Conservation (phyloP, 352 stramenopile genomes). For the Globisporangium nagaii region DNA sequence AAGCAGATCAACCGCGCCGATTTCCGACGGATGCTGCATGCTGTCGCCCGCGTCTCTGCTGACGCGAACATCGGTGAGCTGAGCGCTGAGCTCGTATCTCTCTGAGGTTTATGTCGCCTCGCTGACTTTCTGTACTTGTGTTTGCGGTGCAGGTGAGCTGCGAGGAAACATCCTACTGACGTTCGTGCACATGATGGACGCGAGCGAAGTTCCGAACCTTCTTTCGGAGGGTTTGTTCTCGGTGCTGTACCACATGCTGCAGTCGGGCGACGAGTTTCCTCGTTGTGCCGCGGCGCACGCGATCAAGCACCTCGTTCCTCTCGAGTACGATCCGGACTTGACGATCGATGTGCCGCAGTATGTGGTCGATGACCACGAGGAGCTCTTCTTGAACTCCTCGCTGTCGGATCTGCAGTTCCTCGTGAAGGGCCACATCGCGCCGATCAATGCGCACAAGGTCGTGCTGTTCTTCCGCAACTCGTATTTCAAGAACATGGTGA, state of each 20-base stretch:
- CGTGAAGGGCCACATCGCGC: constrained; percentile 80
- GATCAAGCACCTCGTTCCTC: constrained; percentile 81
- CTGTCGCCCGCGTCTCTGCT: constrained; percentile 70
- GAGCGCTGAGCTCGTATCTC: too few species aligned
- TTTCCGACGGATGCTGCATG: constrained; percentile 83
- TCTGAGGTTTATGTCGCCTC: too few species aligned
- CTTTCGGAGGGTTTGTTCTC: constrained; percentile 72
- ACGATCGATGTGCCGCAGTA: constrained; percentile 76
- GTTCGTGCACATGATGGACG: constrained; percentile 89
- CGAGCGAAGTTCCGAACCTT: constrained; percentile 57
- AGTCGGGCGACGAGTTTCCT: constrained; percentile 67
- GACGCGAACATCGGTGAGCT: constrained; percentile 52
- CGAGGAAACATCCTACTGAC: constrained; percentile 83
- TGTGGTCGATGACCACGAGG: constrained; percentile 84
- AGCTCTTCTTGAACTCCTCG: constrained; percentile 79
- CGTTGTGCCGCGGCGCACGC: constrained; percentile 77
- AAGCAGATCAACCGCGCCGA: constrained; percentile 84
- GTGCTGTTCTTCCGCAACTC: constrained; percentile 88
- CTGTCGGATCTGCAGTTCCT: constrained; percentile 84
- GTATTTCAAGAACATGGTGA: constrained; percentile 91
- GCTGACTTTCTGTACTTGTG: not conserved
- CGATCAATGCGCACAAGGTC: constrained; percentile 86
- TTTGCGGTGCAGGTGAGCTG: constrained; percentile 44
- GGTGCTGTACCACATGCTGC: constrained; percentile 79
- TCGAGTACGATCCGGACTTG: constrained; percentile 65